Evolutionary conservation across 2,329 filamentous ascomycete species (phyloP), one percentile per base, ranked within the genome.

Genomic region (Fusarium metavorans): DNA sequence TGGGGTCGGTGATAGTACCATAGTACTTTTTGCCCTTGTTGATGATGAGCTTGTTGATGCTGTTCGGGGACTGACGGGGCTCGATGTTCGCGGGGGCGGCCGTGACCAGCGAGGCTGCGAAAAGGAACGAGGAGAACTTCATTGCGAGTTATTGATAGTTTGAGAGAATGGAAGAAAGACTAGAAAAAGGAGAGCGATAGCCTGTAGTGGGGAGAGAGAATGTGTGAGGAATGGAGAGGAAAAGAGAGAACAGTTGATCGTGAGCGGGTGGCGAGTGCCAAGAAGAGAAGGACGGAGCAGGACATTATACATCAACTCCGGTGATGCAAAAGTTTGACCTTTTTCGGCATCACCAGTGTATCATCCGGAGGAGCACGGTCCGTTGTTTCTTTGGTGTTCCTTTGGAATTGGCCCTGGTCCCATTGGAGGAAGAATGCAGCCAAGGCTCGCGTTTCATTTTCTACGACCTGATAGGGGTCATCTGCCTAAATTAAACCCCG

Each of bases 1-100:
- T 83, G 77, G 88, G 84, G 77, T 93, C 91, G 2, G 88, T 85
- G 64, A 84, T 86, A 16, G 87, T 87, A 73, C 92, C 92, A 65
- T 88, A 89, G 83, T 93, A 94, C 73, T 88, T 85, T 84, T 93
- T 93, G 71, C 91, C 91, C 69, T 75, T 78, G 32, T 87, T 87
- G 79, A 89, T 88, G 83, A 92, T 74, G 20, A 57, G 54, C 14
- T 16, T 11, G 34, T 57, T 25, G 34, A 57, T 35, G 34, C 54
- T 57, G 23, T 16, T 48, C 2, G 25, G 43, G 7, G 43, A 25
- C 8, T 48, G 43, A 4, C 43, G 43, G 23, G 23, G 43, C 43
- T 48, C 43, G 8, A 48, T 5, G 43, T 18, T 48, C 14, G 43
- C 9, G 5, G 43, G 43, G 4, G 43, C 23, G 14, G 43, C 43